phyloP scores from a whole-genome alignment of 257 asterid species.

The Solanum chmielewskii region DNA sequence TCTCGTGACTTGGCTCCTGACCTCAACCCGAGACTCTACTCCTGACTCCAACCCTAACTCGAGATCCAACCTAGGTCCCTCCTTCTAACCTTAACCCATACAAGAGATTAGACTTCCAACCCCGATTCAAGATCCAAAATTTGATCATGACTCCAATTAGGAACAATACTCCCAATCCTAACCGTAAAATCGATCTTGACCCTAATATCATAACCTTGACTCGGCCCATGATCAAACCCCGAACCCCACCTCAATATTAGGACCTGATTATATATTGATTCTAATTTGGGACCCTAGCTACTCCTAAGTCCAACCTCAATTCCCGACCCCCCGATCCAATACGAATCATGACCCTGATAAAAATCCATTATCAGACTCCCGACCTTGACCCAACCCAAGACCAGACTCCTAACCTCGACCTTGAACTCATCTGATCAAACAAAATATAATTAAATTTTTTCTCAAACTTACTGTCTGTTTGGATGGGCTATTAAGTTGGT shows the following conservation, averaged over 20 bases:
- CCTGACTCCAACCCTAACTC: neutral
- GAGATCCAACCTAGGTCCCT: neutral
- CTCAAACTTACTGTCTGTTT: too few relatives aligned
- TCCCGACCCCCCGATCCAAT: neutral
- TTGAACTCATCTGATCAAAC: neutral
- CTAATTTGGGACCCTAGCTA: neutral
- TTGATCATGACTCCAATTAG: neutral
- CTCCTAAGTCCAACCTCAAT: neutral
- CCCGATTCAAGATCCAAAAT: neutral
- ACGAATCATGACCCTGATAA: too few relatives aligned
- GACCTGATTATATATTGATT: neutral
- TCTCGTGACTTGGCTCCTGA: too few relatives aligned
- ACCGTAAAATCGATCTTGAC: fast-evolving
- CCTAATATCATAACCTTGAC: fast-evolving
- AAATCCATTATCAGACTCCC: too few relatives aligned
- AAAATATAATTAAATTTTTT: too few relatives aligned
- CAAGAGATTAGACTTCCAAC: neutral
- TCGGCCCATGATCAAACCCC: neutral
- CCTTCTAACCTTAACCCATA: neutral
- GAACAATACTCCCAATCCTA: neutral
- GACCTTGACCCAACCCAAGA: neutral
- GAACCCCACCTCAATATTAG: too few relatives aligned
- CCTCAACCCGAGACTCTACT: neutral
- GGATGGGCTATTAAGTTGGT: too few relatives aligned
- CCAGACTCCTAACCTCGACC: neutral